Evolutionary conservation across 805 yeast genomes (phyloP).

Genomic region (Kodamaea kaohsiungensis): DNA sequence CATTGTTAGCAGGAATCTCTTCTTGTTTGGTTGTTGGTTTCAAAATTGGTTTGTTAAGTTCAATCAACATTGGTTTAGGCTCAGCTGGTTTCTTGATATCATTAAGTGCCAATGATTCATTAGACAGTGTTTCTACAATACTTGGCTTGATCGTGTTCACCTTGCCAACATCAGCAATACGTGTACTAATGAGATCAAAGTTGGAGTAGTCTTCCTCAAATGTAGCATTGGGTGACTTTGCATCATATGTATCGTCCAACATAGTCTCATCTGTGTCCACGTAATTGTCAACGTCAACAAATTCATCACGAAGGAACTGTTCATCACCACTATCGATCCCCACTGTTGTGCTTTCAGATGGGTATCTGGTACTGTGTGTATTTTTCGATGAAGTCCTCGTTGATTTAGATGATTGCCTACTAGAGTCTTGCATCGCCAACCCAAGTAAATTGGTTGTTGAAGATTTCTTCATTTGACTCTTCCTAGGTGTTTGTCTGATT

Average conservation of each 20-base stretch:
- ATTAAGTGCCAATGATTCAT: constrained; percentile 23
- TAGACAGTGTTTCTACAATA: constrained; percentile 24
- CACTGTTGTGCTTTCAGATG: constrained; percentile 12
- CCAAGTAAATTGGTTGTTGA: constrained; percentile 15
- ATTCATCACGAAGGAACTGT: constrained; percentile 22
- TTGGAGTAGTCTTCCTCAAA: constrained; percentile 23
- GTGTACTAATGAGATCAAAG: constrained; percentile 29
- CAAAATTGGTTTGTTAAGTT: constrained; percentile 14
- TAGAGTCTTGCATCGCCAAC: constrained; percentile 2
- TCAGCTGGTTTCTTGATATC: constrained; percentile 4
- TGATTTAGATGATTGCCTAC: neutral
- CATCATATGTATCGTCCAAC: constrained; percentile 16
- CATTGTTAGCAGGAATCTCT: neutral
- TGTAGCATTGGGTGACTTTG: constrained; percentile 1
- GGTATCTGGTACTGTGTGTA: constrained; percentile 7
- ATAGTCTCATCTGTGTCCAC: constrained; percentile 22
- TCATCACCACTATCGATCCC: constrained; percentile 31
- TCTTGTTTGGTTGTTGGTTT: neutral
- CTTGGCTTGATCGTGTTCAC: constrained; percentile 25
- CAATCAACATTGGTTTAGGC: constrained; percentile 10
- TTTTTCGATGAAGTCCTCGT: constrained; percentile 8
- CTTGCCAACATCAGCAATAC: constrained; percentile 31
- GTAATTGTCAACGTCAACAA: constrained; percentile 16
- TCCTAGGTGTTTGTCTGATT: neutral
- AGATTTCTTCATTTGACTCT: constrained; percentile 14